Conservation (phyloP, 495 filamentous ascomycete genomes). For the Xylaria acuta region DNA sequence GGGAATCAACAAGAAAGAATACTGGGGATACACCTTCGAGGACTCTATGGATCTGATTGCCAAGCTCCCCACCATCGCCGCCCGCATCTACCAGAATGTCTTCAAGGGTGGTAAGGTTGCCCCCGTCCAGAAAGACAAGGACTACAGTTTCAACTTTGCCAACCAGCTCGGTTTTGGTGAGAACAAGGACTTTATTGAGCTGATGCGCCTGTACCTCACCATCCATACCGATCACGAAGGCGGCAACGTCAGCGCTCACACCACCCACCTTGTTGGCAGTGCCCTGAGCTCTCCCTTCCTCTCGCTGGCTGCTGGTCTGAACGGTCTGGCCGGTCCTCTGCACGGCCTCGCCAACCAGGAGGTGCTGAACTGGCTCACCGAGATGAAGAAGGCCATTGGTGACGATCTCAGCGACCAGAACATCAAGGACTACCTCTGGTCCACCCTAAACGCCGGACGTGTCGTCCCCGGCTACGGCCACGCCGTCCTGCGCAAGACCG, state of each 20-base stretch:
- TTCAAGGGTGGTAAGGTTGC: slow-evolving; percentile 99
- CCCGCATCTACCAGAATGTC: slow-evolving; percentile 99
- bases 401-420: slow-evolving; percentile 92
- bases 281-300: slow-evolving; percentile 97
- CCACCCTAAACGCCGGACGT: slow-evolving; percentile 90
- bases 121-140: slow-evolving; percentile 94
- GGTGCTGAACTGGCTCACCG: slow-evolving; percentile 96
- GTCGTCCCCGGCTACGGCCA: slow-evolving; percentile 99
- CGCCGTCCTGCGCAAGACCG: slow-evolving; percentile 98
- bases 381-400: slow-evolving; percentile 97
- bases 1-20: slow-evolving; percentile 98
- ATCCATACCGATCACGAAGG: slow-evolving; percentile 99
- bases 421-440: slow-evolving; percentile 98
- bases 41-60: slow-evolving; percentile 99
- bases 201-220: slow-evolving; percentile 97
- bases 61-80: slow-evolving; percentile 97
- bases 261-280: slow-evolving; percentile 95
- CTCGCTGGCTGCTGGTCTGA: slow-evolving; percentile 92
- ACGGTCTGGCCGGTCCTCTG: slow-evolving; percentile 96
- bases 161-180: slow-evolving; percentile 96
- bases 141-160: slow-evolving; percentile 97
- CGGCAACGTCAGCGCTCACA: slow-evolving; percentile 97
- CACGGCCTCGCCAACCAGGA: slow-evolving; percentile 99
- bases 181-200: slow-evolving; percentile 96
- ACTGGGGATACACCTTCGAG: slow-evolving; percentile 99